Base-by-base conservation (phyloP, 768 basidiomycete species). In the Kwoniella shandongensis region DNA sequence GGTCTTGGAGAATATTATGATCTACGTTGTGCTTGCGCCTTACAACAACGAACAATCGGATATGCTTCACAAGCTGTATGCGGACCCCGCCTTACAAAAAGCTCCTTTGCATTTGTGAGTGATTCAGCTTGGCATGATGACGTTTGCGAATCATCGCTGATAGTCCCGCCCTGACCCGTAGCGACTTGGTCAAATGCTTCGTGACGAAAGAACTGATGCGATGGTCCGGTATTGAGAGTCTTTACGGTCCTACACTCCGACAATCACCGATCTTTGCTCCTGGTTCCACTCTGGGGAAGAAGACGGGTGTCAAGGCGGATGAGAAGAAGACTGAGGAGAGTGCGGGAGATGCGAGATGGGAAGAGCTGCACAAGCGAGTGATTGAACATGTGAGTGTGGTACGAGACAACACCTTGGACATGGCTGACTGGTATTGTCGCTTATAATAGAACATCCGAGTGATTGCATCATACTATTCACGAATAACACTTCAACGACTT, bases 41-140 rank as follows among this genome's bases (percentile, higher is more conserved):
- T 88, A 98, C 75, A 88, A 87, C 75, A 98, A 99, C 73, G 94
- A 97, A 77, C 96, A 99, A 77, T 90, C 88, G 2, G 92, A 98
- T 74, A 92, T 98, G 87, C 79, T 99, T 42, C 86, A 97, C 74
- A 88, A 89, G 70, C 81, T 94, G 27, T 88, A 83, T 70, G 80
- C 80, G 42, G 86, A 97, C 75, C 83, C 91, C 22, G 86, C 87
- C 22, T 78, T 97, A 39, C 78, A 81, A 61, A 92, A 89, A 75
- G 80, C 93, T 42, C 86, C 89, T 64, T 79, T 90, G 39, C 89
- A 93, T 74, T 86, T 87, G 92, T 96, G 59, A 44, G 79, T 78
- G 13, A 38, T 32, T 38, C 41, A n/a, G n/a, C n/a, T n/a, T n/a
- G n/a, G n/a, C 4, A 12, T 15, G 18, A 44, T 62, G 53, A 29